Percentiles rank a stretch among this genome's conserved stretches.
Evolutionary conservation across 139 green algal species (phyloP).

Genomic region (Microglena sp.): DNA sequence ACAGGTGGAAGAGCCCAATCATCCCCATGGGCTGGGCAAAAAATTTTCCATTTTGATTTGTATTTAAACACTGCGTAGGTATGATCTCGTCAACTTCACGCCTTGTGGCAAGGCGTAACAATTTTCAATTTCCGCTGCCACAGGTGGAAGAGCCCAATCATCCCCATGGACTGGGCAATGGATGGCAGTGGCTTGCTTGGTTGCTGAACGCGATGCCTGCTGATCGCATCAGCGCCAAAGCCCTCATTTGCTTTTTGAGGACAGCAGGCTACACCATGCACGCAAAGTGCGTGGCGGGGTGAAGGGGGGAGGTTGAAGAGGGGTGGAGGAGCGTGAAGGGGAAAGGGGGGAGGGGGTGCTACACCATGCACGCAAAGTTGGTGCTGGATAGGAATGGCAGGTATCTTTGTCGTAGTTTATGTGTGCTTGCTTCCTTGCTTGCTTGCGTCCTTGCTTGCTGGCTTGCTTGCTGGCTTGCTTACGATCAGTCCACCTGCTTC

Average conservation of each 20-base stretch:
- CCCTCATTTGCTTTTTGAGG: slow-evolving; percentile 45
- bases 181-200: slow-evolving; percentile 45
- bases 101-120: no score
- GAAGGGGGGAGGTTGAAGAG: neutral
- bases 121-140: no score
- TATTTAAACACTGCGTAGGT: no score
- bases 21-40: slow-evolving; percentile 35
- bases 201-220: slow-evolving; percentile 55
- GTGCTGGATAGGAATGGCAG: neutral
- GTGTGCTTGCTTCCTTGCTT: neutral
- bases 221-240: slow-evolving; percentile 43
- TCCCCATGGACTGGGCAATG: slow-evolving; percentile 35
- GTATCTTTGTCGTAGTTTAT: neutral
- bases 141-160: slow-evolving; percentile 38
- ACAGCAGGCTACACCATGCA: slow-evolving; percentile 45
- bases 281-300: slow-evolving; percentile 7
- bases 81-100: no score
- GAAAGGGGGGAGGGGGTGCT: neutral
- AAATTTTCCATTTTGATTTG: no score
- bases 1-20: slow-evolving; percentile 34
- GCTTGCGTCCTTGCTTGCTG: no score
- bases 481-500: neutral
- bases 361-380: neutral
- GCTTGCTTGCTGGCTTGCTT: no score
- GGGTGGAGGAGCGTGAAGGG: neutral